A percentile compares a stretch with the other conserved stretches of the same genome.
These are phyloP conservation scores for Nadsonia starkeyi-henricii DNA, from an alignment of 1,139 yeast species.

Conservation along the genomic window DNA sequence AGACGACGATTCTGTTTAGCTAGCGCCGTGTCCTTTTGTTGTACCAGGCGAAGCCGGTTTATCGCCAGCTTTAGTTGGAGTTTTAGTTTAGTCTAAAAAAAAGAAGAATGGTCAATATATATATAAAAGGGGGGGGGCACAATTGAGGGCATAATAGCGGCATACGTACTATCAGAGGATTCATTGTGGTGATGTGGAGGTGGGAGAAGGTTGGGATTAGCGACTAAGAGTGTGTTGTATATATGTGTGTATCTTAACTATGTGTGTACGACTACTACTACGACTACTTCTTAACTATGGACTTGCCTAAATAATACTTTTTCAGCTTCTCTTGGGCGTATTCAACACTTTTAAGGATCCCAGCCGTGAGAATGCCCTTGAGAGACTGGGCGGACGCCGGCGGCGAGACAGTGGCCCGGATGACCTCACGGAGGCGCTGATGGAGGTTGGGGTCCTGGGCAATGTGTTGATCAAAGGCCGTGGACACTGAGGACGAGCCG, in stretches of 20 bases:
- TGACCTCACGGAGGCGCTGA: constrained; percentile 28
- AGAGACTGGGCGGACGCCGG: constrained; percentile 65
- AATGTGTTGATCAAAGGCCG: constrained; percentile 26
- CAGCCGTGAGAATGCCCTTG: constrained; percentile 83
- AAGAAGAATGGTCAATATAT: not conserved
- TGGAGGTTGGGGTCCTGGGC: constrained; percentile 30
- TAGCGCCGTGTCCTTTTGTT: constrained; percentile 68
- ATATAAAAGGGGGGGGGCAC: too few species aligned
- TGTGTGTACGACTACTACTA: too few species aligned
- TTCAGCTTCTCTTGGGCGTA: constrained; percentile 65
- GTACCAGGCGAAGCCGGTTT: constrained; percentile 63
- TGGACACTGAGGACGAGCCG: constrained; percentile 5
- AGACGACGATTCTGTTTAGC: constrained; percentile 69
- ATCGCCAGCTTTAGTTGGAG: constrained; percentile 71
- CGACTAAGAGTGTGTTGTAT: not conserved
- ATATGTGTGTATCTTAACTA: too few species aligned
- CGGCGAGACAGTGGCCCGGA: constrained; percentile 47
- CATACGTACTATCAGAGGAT: too few species aligned
- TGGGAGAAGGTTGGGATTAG: too few species aligned
- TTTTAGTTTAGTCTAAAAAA: constrained; percentile 34
- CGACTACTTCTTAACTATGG: not conserved
- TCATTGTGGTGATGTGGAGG: too few species aligned
- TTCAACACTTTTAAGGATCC: constrained; percentile 51
- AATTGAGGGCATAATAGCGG: too few species aligned
- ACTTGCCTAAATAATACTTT: constrained; percentile 17